Percentiles rank a stretch among this genome's conserved stretches.
phyloP scores from a whole-genome alignment of 495 filamentous ascomycete species.

The Hypoxylon perforatum region DNA sequence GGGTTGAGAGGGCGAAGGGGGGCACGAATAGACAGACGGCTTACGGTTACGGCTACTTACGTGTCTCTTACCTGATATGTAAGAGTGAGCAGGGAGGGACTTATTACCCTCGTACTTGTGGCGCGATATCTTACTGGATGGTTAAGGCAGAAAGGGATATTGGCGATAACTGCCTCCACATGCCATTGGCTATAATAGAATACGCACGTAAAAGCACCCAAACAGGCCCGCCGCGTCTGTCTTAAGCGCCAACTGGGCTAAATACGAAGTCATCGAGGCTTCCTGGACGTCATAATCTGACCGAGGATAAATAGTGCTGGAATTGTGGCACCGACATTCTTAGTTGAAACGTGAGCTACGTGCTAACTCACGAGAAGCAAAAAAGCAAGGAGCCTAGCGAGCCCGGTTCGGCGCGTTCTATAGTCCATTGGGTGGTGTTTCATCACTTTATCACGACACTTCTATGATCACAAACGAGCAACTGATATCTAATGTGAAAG shows the following conservation, averaged over 20 bases:
- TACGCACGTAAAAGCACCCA: background rate
- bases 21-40: too few species aligned
- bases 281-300: background rate
- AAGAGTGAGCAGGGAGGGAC: slow-evolving; percentile 2
- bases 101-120: too few species aligned
- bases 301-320: too few species aligned
- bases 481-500: background rate
- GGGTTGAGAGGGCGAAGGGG: too few species aligned
- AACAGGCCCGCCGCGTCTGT: background rate
- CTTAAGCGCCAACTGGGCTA: slow-evolving; percentile 5
- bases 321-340: too few species aligned
- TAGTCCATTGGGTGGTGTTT: background rate
- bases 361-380: background rate
- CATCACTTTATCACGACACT: background rate
- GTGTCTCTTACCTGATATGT: too few species aligned
- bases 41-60: background rate
- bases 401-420: background rate
- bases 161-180: too few species aligned
- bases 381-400: background rate
- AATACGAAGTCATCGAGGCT: slow-evolving; percentile 1
- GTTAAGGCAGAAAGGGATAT: too few species aligned
- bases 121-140: too few species aligned
- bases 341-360: too few species aligned
- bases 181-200: background rate
- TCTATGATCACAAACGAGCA: background rate